Evolutionary conservation across 495 filamentous ascomycete genomes (phyloP).

Genomic region (Penicillium argentinense): DNA sequence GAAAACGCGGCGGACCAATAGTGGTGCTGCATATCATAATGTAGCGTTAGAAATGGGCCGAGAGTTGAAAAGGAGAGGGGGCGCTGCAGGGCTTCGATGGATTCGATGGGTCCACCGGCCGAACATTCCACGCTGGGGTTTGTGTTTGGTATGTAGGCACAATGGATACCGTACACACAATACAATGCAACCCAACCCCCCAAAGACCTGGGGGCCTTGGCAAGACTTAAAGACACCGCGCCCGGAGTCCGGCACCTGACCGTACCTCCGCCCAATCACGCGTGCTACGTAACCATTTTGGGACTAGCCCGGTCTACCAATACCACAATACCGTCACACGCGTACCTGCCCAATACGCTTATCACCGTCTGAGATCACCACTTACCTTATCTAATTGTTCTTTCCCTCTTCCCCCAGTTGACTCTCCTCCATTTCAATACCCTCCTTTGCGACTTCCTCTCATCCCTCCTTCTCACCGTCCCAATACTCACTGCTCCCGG

Average conservation of each 20-base stretch:
- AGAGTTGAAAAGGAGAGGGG: not conserved
- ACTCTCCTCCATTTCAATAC: not conserved
- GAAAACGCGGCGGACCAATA: not conserved
- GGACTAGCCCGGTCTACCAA: no score
- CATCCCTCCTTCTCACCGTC: not conserved
- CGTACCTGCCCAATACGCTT: constrained; percentile 32
- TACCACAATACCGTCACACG: constrained; percentile 23
- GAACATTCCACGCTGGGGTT: constrained; percentile 26
- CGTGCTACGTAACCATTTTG: constrained; percentile 5
- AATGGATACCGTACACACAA: constrained; percentile 1
- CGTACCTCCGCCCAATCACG: constrained; percentile 8
- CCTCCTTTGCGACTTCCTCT: not conserved
- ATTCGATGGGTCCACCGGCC: constrained; percentile 23
- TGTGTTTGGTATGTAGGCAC: constrained; percentile 1
- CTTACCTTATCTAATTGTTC: constrained; percentile 20
- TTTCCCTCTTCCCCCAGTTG: constrained; percentile 2
- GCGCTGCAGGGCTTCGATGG: not conserved
- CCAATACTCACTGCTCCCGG: no score
- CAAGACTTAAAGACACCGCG: no score
- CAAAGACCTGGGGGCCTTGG: not conserved
- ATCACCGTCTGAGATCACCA: constrained; percentile 30
- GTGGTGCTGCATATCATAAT: not conserved
- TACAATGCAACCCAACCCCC: not conserved
- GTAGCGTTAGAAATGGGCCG: not conserved
- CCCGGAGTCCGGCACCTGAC: no score